Conservation (phyloP, 345 rosid genomes). For the thale cress (Arabidopsis thaliana) region DNA sequence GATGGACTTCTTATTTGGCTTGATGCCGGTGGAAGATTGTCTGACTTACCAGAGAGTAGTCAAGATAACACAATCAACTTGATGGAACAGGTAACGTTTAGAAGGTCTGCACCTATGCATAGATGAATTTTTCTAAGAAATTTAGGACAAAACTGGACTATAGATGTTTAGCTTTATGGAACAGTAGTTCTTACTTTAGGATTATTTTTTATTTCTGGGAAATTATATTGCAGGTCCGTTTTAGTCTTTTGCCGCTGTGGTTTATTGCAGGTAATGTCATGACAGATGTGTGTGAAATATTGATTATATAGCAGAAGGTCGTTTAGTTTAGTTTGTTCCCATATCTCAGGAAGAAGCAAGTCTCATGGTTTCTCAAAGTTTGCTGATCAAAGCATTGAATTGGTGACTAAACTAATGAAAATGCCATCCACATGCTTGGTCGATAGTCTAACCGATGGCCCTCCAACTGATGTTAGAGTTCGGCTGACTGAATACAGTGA, state of each 20-base stretch:
- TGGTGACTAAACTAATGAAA: slow-evolving; percentile 51
- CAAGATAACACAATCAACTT: slow-evolving; percentile 47
- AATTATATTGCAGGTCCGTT: slow-evolving; percentile 58
- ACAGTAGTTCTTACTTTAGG: slow-evolving; percentile 33
- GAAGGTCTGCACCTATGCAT: slow-evolving; percentile 21
- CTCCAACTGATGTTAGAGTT: slow-evolving; percentile 52
- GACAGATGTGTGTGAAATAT: slow-evolving; percentile 29
- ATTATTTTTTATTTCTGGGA: slow-evolving; percentile 9
- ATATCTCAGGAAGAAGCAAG: slow-evolving; percentile 61
- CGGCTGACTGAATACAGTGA: slow-evolving; percentile 67
- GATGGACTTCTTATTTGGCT: slow-evolving; percentile 73
- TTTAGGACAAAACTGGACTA: slow-evolving; percentile 4
- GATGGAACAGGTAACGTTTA: slow-evolving; percentile 61
- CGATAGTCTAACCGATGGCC: slow-evolving; percentile 48
- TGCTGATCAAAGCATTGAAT: slow-evolving; percentile 55
- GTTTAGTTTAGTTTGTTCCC: slow-evolving; percentile 15
- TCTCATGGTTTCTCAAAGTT: slow-evolving; percentile 54
- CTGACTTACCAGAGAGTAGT: slow-evolving; percentile 36
- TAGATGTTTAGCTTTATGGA: background rate
- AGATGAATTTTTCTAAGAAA: slow-evolving; percentile 1
- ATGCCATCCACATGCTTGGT: slow-evolving; percentile 44
- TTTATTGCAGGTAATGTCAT: slow-evolving; percentile 67
- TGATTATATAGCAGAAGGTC: background rate
- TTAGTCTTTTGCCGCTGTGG: slow-evolving; percentile 68
- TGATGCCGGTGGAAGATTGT: slow-evolving; percentile 46